Base-by-base conservation (phyloP, 1,139 yeast genomes). In the Insectozyma bohioensis region DNA sequence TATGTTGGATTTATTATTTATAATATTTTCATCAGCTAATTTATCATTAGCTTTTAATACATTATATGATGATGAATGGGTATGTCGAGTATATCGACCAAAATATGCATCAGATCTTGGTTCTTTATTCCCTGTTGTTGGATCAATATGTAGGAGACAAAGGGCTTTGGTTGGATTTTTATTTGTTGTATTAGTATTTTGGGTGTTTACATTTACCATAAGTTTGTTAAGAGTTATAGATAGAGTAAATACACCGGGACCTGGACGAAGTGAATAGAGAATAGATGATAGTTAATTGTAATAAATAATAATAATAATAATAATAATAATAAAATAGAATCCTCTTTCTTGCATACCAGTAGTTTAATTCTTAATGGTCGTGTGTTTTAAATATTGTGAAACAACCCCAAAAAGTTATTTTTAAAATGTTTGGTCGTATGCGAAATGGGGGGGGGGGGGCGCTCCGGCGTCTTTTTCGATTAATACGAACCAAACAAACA, bases 11-110 rank as follows among this genome's bases (percentile, higher is more conserved):
- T 65, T 90, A 31, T 62, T 90, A 22, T 87, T 92, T 57, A 86
- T 92, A 43, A 87, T 92, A n/a, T 85, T 90, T 51, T 80, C 90
- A n/a, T 79, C 95, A 31, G 96, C 97, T 2, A 90, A 88, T 54
- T 60, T 90, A 39, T 79, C 97, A 6, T 68, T 92, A 31, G 78
- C 96, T 2, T 88, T 88, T 60, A 83, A 87, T 53, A 82, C 96
- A 1, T 65, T 90, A 34, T 85, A 67, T 54, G 96, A 87, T 54
- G 70, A 72, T 30, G 73, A 79, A 46, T 90, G 97, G 96, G 90
- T 86, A 6, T 90, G 97, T 56, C 34, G 44, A 42, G 48, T 35
- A 14, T 58, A 51, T 31, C 41, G 46, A 21, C 53, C 63, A 4
- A 47, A 19, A 5, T 44, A 35, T 6, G 39, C 41, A 21, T 41